phyloP scores from a whole-genome alignment of 768 basidiomycete species.

The Amylocystis lapponica region DNA sequence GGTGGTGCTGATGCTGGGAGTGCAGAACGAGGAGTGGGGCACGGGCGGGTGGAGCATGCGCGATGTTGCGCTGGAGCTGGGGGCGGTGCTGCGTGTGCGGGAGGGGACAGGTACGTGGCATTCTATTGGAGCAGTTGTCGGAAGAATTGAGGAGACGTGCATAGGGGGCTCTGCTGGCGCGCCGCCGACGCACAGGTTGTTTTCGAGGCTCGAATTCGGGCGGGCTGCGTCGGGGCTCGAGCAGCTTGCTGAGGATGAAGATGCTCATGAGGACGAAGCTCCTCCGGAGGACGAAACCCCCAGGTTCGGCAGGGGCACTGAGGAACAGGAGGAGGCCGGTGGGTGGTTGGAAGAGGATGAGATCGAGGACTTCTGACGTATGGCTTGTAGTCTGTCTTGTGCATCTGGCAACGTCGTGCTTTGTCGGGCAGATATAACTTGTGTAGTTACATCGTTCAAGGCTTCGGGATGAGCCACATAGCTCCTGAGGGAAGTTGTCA shows the following conservation, averaged over 20 bases:
- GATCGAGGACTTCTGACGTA: constrained; percentile 27
- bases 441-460: no score
- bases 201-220: constrained; percentile 48
- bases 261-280: constrained; percentile 8
- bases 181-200: constrained; percentile 37
- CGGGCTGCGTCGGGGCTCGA: not conserved
- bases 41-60: constrained; percentile 44
- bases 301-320: constrained; percentile 30
- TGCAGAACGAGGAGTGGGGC: not conserved
- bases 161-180: not conserved
- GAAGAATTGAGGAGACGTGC: constrained; percentile 8
- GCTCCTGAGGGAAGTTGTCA: no score
- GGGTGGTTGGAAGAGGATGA: constrained; percentile 30
- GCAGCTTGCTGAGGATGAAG: constrained; percentile 20
- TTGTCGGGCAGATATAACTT: no score
- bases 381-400: no score
- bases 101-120: constrained; percentile 22
- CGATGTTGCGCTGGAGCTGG: constrained; percentile 51
- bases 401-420: no score
- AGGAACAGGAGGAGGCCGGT: constrained; percentile 20
- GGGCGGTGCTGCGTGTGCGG: constrained; percentile 50
- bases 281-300: constrained; percentile 25
- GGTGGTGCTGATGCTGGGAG: not conserved
- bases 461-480: no score
- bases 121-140: constrained; percentile 6